Conservation (phyloP, 2,329 filamentous ascomycete genomes). For the Talaromyces sp. region DNA sequence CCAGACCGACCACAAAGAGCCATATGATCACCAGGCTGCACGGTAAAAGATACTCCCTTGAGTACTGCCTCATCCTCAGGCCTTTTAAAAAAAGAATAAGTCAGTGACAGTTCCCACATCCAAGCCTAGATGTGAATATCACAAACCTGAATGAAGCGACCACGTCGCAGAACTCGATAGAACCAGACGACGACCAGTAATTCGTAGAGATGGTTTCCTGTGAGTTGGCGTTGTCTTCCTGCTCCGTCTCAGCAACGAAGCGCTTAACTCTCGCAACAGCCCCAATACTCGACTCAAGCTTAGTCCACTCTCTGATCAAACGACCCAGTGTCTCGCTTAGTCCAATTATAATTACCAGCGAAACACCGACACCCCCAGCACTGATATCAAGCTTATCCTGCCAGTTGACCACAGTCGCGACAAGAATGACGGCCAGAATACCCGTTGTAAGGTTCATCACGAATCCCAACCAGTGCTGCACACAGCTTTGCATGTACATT, state of each 20-base stretch:
- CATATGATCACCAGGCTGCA: constrained; percentile 20
- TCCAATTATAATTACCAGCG: constrained; percentile 50
- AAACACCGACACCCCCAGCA: constrained; percentile 48
- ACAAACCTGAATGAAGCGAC: background rate
- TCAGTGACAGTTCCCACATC: too few species aligned
- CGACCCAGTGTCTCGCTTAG: constrained; percentile 24
- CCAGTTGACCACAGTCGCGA: constrained; percentile 44
- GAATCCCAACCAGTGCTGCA: constrained; percentile 47
- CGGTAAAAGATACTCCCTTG: constrained; percentile 16
- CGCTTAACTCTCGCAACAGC: constrained; percentile 52
- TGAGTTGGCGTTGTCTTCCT: background rate
- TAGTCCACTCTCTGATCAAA: constrained; percentile 13
- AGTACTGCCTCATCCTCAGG: background rate
- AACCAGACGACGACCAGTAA: background rate
- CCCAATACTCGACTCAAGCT: constrained; percentile 21
- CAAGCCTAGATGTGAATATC: too few species aligned
- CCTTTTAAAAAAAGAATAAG: background rate
- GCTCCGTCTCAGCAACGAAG: constrained; percentile 30
- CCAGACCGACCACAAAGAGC: constrained; percentile 6
- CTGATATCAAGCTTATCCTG: constrained; percentile 32
- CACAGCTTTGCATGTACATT: constrained; percentile 47
- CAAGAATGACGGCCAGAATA: constrained; percentile 32
- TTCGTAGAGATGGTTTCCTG: background rate
- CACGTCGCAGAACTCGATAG: background rate
- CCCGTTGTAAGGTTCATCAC: constrained; percentile 48